phyloP scores from a whole-genome alignment of 140 eudicot species.

The Ambrosia hybrid region DNA sequence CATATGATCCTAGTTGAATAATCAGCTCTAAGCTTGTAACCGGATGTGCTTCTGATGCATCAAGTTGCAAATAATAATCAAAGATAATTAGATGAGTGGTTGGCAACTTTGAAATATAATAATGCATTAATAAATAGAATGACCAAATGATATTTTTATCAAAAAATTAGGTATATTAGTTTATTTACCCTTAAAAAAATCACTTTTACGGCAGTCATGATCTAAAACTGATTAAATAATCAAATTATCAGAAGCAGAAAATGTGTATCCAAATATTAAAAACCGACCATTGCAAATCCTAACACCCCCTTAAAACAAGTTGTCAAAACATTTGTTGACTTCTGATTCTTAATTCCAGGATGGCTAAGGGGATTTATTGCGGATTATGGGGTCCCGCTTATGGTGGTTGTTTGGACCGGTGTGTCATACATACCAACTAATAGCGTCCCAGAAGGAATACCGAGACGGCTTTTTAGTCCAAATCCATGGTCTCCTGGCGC shows the following conservation, averaged over 20 bases:
- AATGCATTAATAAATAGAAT: background rate
- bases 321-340: conserved; percentile 17
- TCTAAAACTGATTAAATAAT: background rate
- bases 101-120: background rate
- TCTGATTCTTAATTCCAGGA: conserved; percentile 48
- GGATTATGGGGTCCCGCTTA: conserved; percentile 94
- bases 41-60: conserved; percentile 5
- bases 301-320: background rate
- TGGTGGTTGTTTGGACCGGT: conserved; percentile 97
- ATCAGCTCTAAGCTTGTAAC: background rate
- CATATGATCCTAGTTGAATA: background rate
- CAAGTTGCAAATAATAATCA: background rate
- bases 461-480: conserved; percentile 89
- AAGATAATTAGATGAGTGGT: background rate
- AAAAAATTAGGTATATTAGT: background rate
- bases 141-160: background rate
- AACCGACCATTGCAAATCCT: background rate
- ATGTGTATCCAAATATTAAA: background rate
- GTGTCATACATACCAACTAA: conserved; percentile 83
- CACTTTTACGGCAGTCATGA: background rate
- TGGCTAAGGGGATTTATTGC: conserved; percentile 92
- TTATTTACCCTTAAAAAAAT: conserved; percentile 2
- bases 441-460: conserved; percentile 86
- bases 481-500: conserved; percentile 98
- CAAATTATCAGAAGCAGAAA: background rate